These are phyloP conservation scores for Avena atlantica DNA, from an alignment of 176 grass and related monocot species.

Conservation along the genomic window DNA sequence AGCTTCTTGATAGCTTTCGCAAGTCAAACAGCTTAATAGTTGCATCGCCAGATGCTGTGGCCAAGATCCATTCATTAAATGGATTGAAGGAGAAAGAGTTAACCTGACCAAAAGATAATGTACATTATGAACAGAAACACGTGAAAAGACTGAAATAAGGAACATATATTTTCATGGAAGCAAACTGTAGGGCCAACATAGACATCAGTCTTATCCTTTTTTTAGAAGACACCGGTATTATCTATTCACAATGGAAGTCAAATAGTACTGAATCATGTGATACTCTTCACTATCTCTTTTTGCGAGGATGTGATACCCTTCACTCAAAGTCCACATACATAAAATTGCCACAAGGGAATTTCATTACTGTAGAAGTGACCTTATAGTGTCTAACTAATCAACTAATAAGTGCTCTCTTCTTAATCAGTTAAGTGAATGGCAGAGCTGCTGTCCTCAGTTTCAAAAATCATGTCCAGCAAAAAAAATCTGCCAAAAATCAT, in stretches of 20 bases:
- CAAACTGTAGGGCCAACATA: conserved; percentile 15
- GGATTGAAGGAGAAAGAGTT: conserved; percentile 97
- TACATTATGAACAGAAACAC: conserved; percentile 36
- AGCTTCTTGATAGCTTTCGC: conserved; percentile 74
- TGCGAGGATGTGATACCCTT: not conserved
- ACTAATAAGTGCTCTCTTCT: not conserved
- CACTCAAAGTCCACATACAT: not conserved
- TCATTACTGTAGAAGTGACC: not conserved
- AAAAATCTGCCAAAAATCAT: conserved; percentile 45
- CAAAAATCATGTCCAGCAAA: not conserved
- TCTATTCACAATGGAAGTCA: conserved; percentile 4
- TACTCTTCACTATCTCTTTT: not conserved
- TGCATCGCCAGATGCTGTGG: conserved; percentile 87
- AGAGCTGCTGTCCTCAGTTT: not conserved
- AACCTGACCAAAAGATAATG: conserved; percentile 49
- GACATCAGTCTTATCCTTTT: not conserved
- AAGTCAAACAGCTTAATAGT: conserved; percentile 88
- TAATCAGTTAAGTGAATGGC: not conserved
- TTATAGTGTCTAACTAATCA: not conserved
- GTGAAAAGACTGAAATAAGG: not conserved
- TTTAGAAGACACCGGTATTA: not conserved
- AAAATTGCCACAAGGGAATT: not conserved
- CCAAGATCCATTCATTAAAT: conserved; percentile 96
- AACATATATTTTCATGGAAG: conserved; percentile 20
- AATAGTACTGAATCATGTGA: not conserved